Conservation (phyloP, 805 yeast species). For the Jamesozyma hellenica region DNA sequence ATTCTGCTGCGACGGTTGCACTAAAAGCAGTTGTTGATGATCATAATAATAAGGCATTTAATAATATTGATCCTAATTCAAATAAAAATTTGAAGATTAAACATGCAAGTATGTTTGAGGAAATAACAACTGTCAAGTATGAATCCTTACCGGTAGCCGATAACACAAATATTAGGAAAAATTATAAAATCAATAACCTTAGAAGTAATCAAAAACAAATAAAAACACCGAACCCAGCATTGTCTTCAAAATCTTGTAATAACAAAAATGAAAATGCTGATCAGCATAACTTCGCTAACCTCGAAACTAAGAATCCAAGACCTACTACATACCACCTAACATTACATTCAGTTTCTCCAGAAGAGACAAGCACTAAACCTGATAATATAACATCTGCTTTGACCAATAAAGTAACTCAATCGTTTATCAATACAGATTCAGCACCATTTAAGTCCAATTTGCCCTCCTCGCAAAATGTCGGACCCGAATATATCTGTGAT, state of each 20-base stretch:
- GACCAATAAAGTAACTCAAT: not conserved
- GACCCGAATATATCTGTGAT: no score
- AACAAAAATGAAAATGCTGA: not conserved
- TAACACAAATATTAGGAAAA: not conserved
- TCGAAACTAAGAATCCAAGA: slow-evolving; percentile 54
- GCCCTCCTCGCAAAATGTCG: no score
- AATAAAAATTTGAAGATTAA: no score
- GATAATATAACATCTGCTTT: no score
- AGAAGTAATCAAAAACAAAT: no score
- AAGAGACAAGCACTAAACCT: not conserved
- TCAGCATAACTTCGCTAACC: not conserved
- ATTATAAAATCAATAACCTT: not conserved
- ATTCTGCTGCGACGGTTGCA: slow-evolving; percentile 50
- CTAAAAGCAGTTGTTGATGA: slow-evolving; percentile 64
- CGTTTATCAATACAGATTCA: not conserved
- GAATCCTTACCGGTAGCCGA: not conserved
- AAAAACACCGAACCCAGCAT: not conserved
- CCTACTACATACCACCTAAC: slow-evolving; percentile 62
- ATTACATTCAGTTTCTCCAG: slow-evolving; percentile 2
- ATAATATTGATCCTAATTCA: no score
- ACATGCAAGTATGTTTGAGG: not conserved
- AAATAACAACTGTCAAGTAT: not conserved
- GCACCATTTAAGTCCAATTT: not conserved
- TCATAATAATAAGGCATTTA: slow-evolving; percentile 18
- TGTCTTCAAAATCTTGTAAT: not conserved